Evolutionary conservation across 495 filamentous ascomycete genomes (phyloP), one percentile per base, ranked within the genome.

Genomic region (Podospora pseudoanserina): DNA sequence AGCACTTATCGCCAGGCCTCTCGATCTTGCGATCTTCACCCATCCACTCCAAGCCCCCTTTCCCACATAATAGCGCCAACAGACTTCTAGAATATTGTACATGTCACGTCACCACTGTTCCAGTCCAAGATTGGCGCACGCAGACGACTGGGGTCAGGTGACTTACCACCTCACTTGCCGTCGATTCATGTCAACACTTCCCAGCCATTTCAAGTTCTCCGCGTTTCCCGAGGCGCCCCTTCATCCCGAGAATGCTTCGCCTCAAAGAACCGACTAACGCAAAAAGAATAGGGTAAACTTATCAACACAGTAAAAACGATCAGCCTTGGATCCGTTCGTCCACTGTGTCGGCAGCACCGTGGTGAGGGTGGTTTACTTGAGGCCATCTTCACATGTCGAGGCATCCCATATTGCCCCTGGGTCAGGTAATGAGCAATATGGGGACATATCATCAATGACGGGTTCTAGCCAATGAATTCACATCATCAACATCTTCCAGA

Each of bases 111-210:
- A 49, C 39, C 39, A 13, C 39, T 9, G 39, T 11, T 49, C 39
- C 2, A 16, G 13, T 39, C 39, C 15, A 49, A 49, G 13, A 49
- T 18, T 49, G 39, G 39, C 13, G 9, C n/a, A n/a, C 16, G 32
- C 56, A 60, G 56, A 66, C 5, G n/a, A 28, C 44, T 60, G 20
- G 2, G 44, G 57, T 66, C 65, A 60, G 60, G 65, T 66, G 65
- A 66, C 54, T 18, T 18, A 56, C 11, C 55, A 58, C n/a, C 16
- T n/a, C 6, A 26, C 20, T 4, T 58, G 6, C 3, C 55, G 11
- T 20, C 55, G 13, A n/a, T 26, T 20, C n/a, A 7, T 23, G 55
- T 58, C 5, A 4, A 26, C 55, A 15, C 55, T 58, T 4, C 7
- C 23, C 19, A 20, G 7, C 23, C 18, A 6, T 20, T 20, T 58